Base-by-base conservation (phyloP, 1,284 basidiomycete genomes). In the Pyrrhoderma noxium region DNA sequence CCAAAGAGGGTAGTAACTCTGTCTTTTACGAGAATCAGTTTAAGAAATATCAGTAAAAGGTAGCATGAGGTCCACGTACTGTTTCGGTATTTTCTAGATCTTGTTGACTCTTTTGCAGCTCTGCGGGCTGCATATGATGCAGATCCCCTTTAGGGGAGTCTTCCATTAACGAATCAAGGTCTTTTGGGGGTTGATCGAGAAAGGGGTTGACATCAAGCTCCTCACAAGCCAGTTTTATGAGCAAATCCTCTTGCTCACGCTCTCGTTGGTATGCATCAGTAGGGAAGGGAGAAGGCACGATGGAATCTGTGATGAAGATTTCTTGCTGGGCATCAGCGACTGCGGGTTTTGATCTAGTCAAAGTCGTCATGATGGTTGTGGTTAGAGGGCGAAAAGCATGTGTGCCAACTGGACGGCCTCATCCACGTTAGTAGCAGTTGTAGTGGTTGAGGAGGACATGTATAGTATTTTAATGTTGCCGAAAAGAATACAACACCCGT, bases 1-100 rank as follows among this genome's bases (percentile, higher is more conserved):
- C 68, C 56, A 89, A 80, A 18, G 84, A 87, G 3, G 82, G 79
- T 57, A 83, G 68, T 25, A 88, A 67, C 58, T 85, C 80, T 55
- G 72, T 71, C 77, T 84, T 56, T 22, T 55, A 47, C 27, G 16
- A 47, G 8, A 14, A 18, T 14, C 14, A 23, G 27, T 9, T 27
- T 16, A 35, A 40, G 21, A 8, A 5, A 44, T 25, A 35, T n/a
- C n/a, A n/a, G n/a, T n/a, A n/a, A n/a, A n/a, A n/a, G n/a, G n/a
- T n/a, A n/a, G n/a, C n/a, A n/a, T n/a, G n/a, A n/a, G n/a, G n/a
- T n/a, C n/a, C n/a, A 46, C 11, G 37, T 13, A 36, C 38, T 34
- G 11, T 31, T 31, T 31, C 27, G 11, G 27, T 31, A 31, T 11
- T 31, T 31, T 31, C 27, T 37, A 51, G 16, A 18, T 21, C 45